Evolutionary conservation across 768 basidiomycete genomes (phyloP), one percentile per base, ranked within the genome.

Genomic region (Boletus coccyginus): DNA sequence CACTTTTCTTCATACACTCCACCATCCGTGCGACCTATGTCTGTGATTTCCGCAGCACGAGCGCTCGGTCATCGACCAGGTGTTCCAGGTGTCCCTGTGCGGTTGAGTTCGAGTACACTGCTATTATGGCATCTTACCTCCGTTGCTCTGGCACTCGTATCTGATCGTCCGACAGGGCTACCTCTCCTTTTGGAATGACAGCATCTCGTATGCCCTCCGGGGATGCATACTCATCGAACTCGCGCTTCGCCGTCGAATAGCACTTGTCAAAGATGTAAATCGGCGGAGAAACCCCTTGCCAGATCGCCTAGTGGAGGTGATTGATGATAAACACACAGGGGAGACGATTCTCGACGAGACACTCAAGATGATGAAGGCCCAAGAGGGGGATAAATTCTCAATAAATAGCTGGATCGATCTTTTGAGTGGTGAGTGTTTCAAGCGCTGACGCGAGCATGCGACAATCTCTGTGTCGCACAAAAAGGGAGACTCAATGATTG

Each of bases 151-250:
- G 36, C 24, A 13, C 46, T 39, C n/a, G 24, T 60, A 31, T 40
- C 62, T 67, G 45, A 69, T 36, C 7, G 11, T 58, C 19, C 8
- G 42, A 44, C 63, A 87, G 84, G 95, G 95, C 36, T 97, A 98
- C 73, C 84, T 98, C 39, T 96, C 94, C 1, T 98, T 98, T 70
- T 98, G 96, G 96, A 98, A 98, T 75, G 96, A 99, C 79, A 98
- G 98, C 75, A 99, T 99, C 62, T 97, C 94, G 0, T 99, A 99
- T 73, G 95, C 96, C 14, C 82, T 99, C 3, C 86, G 97, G n/a
- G 97, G 97, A 6, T 98, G 96, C 72, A 98, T 99, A 66, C 83
- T 99, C 58, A 88, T 98, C 53, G 96, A 99, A 70, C 88, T 99
- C 57, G 95, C 96, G 1, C 83, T 99, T n/a, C 85, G 96, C 41